Evolutionary conservation across 768 basidiomycete genomes (phyloP).

Genomic region (Termitomyces sp.): DNA sequence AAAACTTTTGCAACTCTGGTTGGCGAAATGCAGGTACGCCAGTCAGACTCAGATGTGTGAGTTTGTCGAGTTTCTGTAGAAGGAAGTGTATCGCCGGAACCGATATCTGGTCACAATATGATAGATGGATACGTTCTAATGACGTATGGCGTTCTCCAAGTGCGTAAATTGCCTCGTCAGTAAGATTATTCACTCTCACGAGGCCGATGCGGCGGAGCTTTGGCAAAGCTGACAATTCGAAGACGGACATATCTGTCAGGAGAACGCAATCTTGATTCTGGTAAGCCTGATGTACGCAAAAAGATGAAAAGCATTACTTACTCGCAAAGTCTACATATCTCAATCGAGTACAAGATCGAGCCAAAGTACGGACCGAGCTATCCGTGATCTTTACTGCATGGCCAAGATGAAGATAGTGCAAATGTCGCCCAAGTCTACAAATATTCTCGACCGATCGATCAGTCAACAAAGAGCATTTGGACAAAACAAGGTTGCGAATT

Average conservation of each 20-base stretch:
- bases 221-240: slow-evolving; percentile 81
- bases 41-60: slow-evolving; percentile 95
- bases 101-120: slow-evolving; percentile 93
- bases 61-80: slow-evolving; percentile 79
- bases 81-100: slow-evolving; percentile 90
- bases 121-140: slow-evolving; percentile 93
- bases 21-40: slow-evolving; percentile 91
- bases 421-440: slow-evolving; percentile 80
- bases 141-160: slow-evolving; percentile 81
- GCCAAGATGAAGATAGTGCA: slow-evolving; percentile 94
- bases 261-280: slow-evolving; percentile 63
- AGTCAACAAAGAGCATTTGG: slow-evolving; percentile 76
- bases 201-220: slow-evolving; percentile 94
- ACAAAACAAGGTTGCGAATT: slow-evolving; percentile 81
- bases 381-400: slow-evolving; percentile 91
- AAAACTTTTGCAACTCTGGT: slow-evolving; percentile 82
- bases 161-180: slow-evolving; percentile 88
- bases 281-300: slow-evolving; percentile 10
- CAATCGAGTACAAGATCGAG: slow-evolving; percentile 81
- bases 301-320: slow-evolving; percentile 32
- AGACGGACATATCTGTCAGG: slow-evolving; percentile 91
- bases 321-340: slow-evolving; percentile 97
- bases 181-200: slow-evolving; percentile 87
- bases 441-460: slow-evolving; percentile 81
- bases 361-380: slow-evolving; percentile 75